Base-by-base conservation (phyloP, 2,329 filamentous ascomycete species). In the Colletotrichum endophyticum region DNA sequence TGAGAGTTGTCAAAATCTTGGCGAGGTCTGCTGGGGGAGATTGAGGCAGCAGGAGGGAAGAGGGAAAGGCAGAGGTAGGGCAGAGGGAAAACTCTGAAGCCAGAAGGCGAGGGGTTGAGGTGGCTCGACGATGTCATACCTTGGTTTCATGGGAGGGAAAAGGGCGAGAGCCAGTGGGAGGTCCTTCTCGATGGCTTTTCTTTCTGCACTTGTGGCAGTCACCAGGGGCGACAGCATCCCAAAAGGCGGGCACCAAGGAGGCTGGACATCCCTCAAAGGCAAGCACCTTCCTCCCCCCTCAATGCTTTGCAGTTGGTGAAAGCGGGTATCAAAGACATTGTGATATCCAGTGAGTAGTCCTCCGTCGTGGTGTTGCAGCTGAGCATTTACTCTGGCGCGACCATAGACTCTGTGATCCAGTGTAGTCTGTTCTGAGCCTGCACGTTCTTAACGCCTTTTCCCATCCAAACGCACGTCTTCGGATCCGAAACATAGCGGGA, bases 151-250 rank as follows among this genome's bases (percentile, higher is more conserved):
- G 15, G 22, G 44, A 53, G 44, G 49, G 39, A 64, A 64, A 73
- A 56, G 30, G 63, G 73, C 64, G 70, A 22, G 70, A 53, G 36
- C 57, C 32, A 64, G 39, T 53, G 39, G 44, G 44, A 16, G 57
- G 12, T 69, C 73, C 62, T 76, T 76, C 73, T 73, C 57, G 44
- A 62, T 27, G 15, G n/a, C 62, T 53, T 73, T 56, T 67, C 30
- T 25, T 68, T 73, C 49, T 64, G 39, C 27, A 36, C 15, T n/a
- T 6, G 11, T 15, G 63, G 73, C 53, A 73, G 73, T 73, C 63
- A 75, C 70, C 34, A 62, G 39, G 32, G 62, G 44, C 19, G 11
- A 56, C 56, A 73, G 6, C 13, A n/a, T 57, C 73, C 22, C 25
- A n/a, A 30, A 36, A 19, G n/a, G 15, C n/a, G 62, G n/a, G 73